Percentiles rank a stretch among this genome's conserved stretches.
Evolutionary conservation across 257 asterid genomes (phyloP).

Genomic region (Primulina eburnea): DNA sequence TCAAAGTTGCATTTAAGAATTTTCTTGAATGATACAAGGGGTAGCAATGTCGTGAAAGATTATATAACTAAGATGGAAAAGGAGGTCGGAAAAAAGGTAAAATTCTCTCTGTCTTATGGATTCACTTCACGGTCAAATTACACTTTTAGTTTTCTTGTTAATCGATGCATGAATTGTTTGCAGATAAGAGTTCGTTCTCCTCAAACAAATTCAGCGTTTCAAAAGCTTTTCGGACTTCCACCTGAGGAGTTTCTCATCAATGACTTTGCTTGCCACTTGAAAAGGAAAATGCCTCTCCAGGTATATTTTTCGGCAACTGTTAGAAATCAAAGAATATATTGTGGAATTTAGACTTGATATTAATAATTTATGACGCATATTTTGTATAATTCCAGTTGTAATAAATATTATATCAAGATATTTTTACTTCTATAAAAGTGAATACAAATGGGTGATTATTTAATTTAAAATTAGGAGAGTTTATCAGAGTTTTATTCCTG

Average conservation of each 20-base stretch:
- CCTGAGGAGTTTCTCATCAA: slow-evolving; percentile 98
- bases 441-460: too few relatives aligned
- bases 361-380: neutral
- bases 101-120: slow-evolving; percentile 15
- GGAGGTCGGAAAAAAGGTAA: slow-evolving; percentile 98
- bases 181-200: slow-evolving; percentile 92
- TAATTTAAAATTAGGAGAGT: too few relatives aligned
- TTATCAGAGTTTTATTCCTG: too few relatives aligned
- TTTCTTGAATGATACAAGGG: slow-evolving; percentile 77
- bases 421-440: too few relatives aligned
- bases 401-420: too few relatives aligned
- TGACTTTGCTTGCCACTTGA: slow-evolving; percentile 91
- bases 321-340: neutral
- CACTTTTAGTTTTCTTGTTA: slow-evolving; percentile 20
- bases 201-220: slow-evolving; percentile 94
- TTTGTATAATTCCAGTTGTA: neutral
- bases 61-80: slow-evolving; percentile 91
- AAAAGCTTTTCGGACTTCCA: slow-evolving; percentile 87
- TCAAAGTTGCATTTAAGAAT: slow-evolving; percentile 89
- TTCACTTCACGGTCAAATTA: slow-evolving; percentile 10
- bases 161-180: slow-evolving; percentile 28
- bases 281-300: slow-evolving; percentile 97
- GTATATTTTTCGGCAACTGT: slow-evolving; percentile 33
- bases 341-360: neutral
- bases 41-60: slow-evolving; percentile 70